Conservation (phyloP, 768 basidiomycete genomes). For the Pholiota molesta region DNA sequence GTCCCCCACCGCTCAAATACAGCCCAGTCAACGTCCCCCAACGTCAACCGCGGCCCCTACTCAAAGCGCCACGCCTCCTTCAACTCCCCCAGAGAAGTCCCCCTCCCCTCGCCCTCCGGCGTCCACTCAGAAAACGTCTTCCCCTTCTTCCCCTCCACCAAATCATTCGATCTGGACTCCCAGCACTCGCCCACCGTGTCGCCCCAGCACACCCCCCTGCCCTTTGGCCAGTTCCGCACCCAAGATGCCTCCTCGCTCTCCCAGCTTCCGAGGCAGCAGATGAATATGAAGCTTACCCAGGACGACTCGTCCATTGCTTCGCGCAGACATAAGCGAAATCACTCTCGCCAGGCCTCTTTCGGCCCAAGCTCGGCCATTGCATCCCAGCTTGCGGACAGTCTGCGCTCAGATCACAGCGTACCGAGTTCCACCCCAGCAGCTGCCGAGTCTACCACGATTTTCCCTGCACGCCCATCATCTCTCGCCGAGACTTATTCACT, state of each 20-base stretch:
- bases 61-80: constrained; percentile 59
- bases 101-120: constrained; percentile 39
- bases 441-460: not conserved
- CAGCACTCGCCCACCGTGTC: not conserved
- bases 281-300: not conserved
- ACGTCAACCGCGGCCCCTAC: constrained; percentile 21
- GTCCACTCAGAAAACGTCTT: constrained; percentile 27
- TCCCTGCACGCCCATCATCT: not conserved
- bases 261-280: not conserved
- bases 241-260: not conserved
- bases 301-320: not conserved
- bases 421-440: not conserved
- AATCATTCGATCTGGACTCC: constrained; percentile 8
- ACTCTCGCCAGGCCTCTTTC: not conserved
- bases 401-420: not conserved
- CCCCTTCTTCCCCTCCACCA: constrained; percentile 12
- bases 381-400: not conserved
- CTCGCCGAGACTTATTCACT: not conserved
- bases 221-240: not conserved
- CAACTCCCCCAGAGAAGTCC: constrained; percentile 55
- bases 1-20: constrained; percentile 1
- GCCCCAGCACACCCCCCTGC: constrained; percentile 1
- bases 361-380: not conserved
- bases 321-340: not conserved
- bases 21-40: too few relatives aligned